Conservation (phyloP, 2,329 filamentous ascomycete genomes). For the Blastomyces gilchristii region DNA sequence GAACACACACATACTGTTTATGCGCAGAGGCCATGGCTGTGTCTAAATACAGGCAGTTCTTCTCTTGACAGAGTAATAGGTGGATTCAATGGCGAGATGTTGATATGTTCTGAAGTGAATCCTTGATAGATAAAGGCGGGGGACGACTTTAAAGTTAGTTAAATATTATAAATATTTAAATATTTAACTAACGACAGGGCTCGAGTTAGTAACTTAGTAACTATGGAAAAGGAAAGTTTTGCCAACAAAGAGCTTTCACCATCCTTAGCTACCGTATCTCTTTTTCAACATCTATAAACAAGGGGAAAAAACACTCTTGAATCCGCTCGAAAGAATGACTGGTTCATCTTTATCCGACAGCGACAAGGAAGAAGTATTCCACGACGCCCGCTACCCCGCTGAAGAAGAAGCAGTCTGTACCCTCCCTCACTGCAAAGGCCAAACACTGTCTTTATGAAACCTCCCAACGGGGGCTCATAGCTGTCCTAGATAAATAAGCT, state of each 20-base stretch:
- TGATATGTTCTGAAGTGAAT: background rate
- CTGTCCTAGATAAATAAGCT: background rate
- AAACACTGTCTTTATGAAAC: background rate
- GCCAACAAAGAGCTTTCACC: no score
- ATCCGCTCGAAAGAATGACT: constrained; percentile 3
- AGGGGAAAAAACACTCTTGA: background rate
- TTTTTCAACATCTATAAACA: background rate
- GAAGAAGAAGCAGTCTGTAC: constrained; percentile 37
- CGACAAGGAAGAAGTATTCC: constrained; percentile 30
- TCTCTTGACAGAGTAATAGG: background rate
- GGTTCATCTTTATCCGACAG: constrained; percentile 23
- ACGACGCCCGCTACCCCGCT: constrained; percentile 36
- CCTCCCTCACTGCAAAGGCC: background rate
- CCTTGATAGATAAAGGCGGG: background rate
- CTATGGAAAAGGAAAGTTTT: no score
- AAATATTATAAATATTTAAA: no score
- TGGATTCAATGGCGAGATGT: background rate
- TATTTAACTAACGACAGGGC: no score
- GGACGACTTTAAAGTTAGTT: no score
- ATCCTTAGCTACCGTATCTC: background rate
- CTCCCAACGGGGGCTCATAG: background rate
- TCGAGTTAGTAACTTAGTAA: no score
- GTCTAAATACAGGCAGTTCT: background rate
- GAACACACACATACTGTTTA: constrained; percentile 7
- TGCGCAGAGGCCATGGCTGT: background rate